phyloP scores from a whole-genome alignment of 2,329 filamentous ascomycete species.

The Didymella segeticola region DNA sequence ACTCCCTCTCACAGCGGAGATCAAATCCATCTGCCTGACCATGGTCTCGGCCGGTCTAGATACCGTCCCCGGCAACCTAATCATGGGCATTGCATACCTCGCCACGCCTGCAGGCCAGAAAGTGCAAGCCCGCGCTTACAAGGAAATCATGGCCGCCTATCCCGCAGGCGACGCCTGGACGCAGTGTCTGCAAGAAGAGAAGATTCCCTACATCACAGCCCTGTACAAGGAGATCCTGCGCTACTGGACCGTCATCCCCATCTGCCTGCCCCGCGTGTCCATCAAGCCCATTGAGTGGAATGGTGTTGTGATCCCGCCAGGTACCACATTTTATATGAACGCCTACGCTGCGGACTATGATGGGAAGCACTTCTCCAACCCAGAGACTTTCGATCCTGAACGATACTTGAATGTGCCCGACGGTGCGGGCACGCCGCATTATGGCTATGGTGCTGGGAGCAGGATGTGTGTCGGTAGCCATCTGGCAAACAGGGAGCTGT shows the following conservation, averaged over 20 bases:
- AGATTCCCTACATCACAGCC: constrained; percentile 77
- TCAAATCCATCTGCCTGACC: constrained; percentile 81
- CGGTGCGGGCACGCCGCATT: constrained; percentile 56
- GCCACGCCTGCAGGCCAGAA: constrained; percentile 70
- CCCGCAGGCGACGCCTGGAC: constrained; percentile 79
- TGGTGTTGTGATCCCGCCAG: constrained; percentile 71
- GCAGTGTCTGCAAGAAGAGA: constrained; percentile 74
- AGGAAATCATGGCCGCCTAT: constrained; percentile 74
- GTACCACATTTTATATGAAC: constrained; percentile 81
- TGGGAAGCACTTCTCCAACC: constrained; percentile 68
- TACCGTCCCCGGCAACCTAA: constrained; percentile 79
- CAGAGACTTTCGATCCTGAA: constrained; percentile 71
- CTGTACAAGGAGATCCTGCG: constrained; percentile 80
- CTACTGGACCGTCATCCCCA: constrained; percentile 80
- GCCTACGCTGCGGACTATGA: constrained; percentile 80
- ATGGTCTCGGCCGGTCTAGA: constrained; percentile 85
- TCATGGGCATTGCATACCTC: constrained; percentile 80
- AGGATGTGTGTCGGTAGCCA: constrained; percentile 58
- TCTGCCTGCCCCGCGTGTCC: constrained; percentile 75
- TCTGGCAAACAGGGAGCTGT: constrained; percentile 51
- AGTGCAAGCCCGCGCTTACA: constrained; percentile 73
- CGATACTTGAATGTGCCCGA: constrained; percentile 65
- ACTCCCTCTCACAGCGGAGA: constrained; percentile 63
- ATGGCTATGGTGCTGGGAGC: constrained; percentile 56
- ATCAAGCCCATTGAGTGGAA: constrained; percentile 76